Evolutionary conservation across 192 early-diverging fungal species (phyloP).

Genomic region (Mortierella hygrophila): DNA sequence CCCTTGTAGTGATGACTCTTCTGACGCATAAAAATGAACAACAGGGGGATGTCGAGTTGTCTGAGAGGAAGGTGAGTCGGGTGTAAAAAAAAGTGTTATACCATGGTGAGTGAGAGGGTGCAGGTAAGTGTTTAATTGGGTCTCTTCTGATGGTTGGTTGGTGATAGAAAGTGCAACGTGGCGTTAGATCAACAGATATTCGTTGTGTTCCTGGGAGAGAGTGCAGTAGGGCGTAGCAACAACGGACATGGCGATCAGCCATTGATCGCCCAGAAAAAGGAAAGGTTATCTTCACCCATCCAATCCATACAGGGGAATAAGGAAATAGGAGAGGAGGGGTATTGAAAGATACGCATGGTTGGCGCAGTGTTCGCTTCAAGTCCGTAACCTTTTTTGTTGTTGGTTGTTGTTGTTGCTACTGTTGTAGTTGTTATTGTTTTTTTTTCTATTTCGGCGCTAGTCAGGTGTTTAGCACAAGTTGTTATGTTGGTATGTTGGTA

Average conservation of each 20-base stretch:
- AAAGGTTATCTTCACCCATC: background rate
- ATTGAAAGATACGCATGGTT: no score
- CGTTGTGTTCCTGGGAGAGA: background rate
- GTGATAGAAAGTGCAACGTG: background rate
- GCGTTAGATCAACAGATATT: background rate
- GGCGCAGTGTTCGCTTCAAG: background rate
- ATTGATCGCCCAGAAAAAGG: background rate
- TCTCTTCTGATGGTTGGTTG: no score
- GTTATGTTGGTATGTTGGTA: background rate
- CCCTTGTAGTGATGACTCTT: background rate
- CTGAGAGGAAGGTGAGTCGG: background rate
- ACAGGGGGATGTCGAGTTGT: background rate
- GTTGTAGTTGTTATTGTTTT: background rate
- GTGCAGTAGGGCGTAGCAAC: background rate
- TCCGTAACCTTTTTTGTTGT: background rate
- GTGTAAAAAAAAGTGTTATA: background rate
- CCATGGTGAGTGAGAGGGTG: background rate
- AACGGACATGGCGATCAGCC: background rate
- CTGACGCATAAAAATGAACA: background rate
- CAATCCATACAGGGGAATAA: no score
- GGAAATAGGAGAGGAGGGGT: no score
- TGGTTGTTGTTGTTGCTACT: background rate
- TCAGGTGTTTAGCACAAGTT: slow-evolving; percentile 8
- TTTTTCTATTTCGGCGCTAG: background rate
- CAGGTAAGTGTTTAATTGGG: background rate